phyloP scores from a whole-genome alignment of 1,284 basidiomycete species.

The Papiliotrema terrestris region DNA sequence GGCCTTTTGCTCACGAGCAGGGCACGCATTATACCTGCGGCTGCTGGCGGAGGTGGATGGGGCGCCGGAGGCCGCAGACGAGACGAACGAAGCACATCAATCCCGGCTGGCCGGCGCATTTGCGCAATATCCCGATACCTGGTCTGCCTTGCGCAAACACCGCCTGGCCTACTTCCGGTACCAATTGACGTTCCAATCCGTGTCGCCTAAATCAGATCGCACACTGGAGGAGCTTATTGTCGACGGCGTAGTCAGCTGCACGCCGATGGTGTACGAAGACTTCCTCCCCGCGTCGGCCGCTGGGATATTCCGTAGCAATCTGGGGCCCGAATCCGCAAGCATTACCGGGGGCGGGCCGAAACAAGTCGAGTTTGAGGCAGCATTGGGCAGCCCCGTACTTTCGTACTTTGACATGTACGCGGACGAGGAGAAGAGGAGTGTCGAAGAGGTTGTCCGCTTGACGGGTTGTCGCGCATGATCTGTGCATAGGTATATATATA shows the following conservation, averaged over 20 bases:
- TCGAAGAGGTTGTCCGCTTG: slow-evolving; percentile 6
- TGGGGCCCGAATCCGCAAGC: slow-evolving; percentile 16
- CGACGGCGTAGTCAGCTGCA: slow-evolving; percentile 31
- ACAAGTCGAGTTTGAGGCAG: slow-evolving; percentile 18
- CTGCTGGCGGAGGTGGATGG: slow-evolving; percentile 24
- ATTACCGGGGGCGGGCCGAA: background rate
- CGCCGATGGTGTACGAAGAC: slow-evolving; percentile 50
- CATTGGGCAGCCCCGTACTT: slow-evolving; percentile 16
- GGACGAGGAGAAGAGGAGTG: slow-evolving; percentile 13
- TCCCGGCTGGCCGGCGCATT: slow-evolving; percentile 25
- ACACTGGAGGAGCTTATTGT: slow-evolving; percentile 29
- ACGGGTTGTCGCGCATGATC: background rate
- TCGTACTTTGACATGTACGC: slow-evolving; percentile 29
- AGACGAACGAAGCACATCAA: slow-evolving; percentile 38
- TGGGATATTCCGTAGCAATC: slow-evolving; percentile 50
- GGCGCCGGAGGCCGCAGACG: slow-evolving; percentile 16
- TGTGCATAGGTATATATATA: no score
- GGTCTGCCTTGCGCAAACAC: slow-evolving; percentile 25
- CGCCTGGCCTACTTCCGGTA: slow-evolving; percentile 40
- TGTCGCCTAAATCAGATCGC: background rate
- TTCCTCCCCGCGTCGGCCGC: slow-evolving; percentile 51
- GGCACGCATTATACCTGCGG: slow-evolving; percentile 25
- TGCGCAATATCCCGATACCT: slow-evolving; percentile 32
- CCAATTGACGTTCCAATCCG: slow-evolving; percentile 9
- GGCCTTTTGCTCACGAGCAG: background rate